Conservation (phyloP, 768 basidiomycete genomes). For the Lactarius akahatsu region DNA sequence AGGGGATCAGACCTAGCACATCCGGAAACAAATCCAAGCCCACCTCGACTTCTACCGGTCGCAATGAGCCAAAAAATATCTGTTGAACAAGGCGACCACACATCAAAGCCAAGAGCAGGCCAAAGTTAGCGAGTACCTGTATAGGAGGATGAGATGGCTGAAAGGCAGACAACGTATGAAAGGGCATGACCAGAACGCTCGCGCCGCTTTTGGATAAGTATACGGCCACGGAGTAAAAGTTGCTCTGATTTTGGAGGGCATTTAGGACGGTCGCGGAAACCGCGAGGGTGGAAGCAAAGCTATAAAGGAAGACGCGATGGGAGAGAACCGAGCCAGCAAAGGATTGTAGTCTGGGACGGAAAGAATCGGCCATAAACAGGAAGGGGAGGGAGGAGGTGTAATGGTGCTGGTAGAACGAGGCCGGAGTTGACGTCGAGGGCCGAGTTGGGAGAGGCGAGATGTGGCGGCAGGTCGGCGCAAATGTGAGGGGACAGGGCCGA, state of each 20-base stretch:
- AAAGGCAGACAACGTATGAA: not conserved
- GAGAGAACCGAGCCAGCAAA: conserved; percentile 52
- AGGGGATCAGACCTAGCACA: conserved; percentile 1
- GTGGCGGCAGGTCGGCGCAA: not conserved
- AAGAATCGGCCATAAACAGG: conserved; percentile 40
- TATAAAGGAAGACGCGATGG: conserved; percentile 70
- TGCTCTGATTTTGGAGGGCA: conserved; percentile 79
- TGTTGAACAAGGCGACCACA: conserved; percentile 76
- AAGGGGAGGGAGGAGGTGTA: not conserved
- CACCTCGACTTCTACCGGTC: conserved; percentile 91
- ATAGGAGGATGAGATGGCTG: not conserved
- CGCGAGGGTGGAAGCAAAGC: conserved; percentile 61
- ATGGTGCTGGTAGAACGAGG: not conserved
- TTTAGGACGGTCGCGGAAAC: conserved; percentile 73
- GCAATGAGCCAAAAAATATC: conserved; percentile 87
- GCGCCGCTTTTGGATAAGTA: conserved; percentile 90
- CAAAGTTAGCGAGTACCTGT: conserved; percentile 91
- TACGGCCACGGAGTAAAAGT: conserved; percentile 93
- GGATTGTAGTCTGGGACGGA: conserved; percentile 53
- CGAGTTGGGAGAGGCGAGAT: not conserved
- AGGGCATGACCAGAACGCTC: conserved; percentile 74
- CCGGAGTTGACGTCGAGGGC: not conserved
- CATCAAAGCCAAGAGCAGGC: conserved; percentile 71
- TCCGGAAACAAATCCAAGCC: conserved; percentile 26
- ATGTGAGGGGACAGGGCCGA: conserved; percentile 1